Evolutionary conservation across 2,329 filamentous ascomycete genomes (phyloP), one percentile per base, ranked within the genome.

Genomic region (Coniochaeta sp.): DNA sequence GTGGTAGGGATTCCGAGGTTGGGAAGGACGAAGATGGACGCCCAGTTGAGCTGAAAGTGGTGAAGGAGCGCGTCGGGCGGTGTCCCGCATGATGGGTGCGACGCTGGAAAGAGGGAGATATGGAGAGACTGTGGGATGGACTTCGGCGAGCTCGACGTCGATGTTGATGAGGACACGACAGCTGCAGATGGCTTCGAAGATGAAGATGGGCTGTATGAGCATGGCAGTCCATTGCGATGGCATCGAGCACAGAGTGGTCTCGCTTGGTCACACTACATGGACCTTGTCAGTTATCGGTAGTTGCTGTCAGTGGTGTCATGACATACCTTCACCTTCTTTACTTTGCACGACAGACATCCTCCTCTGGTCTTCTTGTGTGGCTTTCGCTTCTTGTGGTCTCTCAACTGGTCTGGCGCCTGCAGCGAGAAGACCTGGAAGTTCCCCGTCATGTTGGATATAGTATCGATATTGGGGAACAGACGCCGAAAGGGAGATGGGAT

Each of bases 381-480:
- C 24, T 54, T 52, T 1, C 60, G 57, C 2, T 53, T 53, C 49
- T 57, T 59, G 52, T 60, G 59, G 9, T 60, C 57, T 9, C 56
- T 55, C 22, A 50, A 51, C 46, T 58, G 53, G 18, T 27, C 20
- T 42, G 32, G 51, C 6, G 33, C 38, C 26, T 69, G 3, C 78
- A 60, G 56, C 14, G 56, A 53, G 12, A 60, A 56, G 24, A 60
- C 58, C 50, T 60, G 58, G 51, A 60, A 60, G 31, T 30, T 32
- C 7, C 26, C 45, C 26, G n/a, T 47, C 45, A 47, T 47, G 6
- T 18, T 31, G 45, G 45, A 18, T n/a, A 18, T 16, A 30, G 26
- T 6, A 30, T 10, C 14, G 24, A 22, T 47, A 22, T 47, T 14
- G 30, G 14, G 10, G 6, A 30, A 20, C 27, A 5, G 16, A 20